A percentile compares a stretch with the other conserved stretches of the same genome.
These are phyloP conservation scores for Tuber melanosporum DNA, from an alignment of 495 filamentous ascomycete species.

Conservation along the genomic window DNA sequence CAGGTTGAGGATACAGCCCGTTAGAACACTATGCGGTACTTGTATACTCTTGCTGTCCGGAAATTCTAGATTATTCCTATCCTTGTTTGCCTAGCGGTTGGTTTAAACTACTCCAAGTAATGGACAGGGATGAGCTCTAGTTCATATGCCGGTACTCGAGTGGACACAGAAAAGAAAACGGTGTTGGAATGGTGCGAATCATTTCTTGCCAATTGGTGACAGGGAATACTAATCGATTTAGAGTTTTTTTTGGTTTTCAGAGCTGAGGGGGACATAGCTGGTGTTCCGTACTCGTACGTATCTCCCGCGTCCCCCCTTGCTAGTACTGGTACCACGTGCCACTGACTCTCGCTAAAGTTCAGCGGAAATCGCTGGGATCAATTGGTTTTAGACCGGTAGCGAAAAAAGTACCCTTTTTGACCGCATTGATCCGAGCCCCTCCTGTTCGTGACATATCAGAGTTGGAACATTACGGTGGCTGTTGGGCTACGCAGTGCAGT, in stretches of 20 bases:
- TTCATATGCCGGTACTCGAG: neutral
- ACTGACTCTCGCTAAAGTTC: neutral
- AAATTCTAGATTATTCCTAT: neutral
- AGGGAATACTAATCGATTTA: neutral
- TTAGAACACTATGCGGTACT: neutral
- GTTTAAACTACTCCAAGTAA: neutral
- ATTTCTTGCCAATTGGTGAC: neutral
- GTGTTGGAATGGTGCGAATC: neutral
- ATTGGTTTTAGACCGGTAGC: neutral
- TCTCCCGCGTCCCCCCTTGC: neutral
- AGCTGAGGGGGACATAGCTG: neutral
- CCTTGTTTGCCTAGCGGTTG: neutral
- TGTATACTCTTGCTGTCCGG: neutral
- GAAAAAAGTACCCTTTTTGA: neutral
- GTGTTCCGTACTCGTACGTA: neutral
- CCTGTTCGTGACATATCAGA: neutral
- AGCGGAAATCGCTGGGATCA: neutral
- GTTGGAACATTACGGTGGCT: neutral
- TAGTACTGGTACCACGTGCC: neutral
- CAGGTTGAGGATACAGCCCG: neutral
- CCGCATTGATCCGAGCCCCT: neutral
- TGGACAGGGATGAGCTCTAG: neutral
- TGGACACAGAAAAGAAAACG: neutral
- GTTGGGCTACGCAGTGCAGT: neutral
- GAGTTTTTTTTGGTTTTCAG: neutral